Base-by-base conservation (phyloP, 805 yeast species). In the Starmerella kuoi region DNA sequence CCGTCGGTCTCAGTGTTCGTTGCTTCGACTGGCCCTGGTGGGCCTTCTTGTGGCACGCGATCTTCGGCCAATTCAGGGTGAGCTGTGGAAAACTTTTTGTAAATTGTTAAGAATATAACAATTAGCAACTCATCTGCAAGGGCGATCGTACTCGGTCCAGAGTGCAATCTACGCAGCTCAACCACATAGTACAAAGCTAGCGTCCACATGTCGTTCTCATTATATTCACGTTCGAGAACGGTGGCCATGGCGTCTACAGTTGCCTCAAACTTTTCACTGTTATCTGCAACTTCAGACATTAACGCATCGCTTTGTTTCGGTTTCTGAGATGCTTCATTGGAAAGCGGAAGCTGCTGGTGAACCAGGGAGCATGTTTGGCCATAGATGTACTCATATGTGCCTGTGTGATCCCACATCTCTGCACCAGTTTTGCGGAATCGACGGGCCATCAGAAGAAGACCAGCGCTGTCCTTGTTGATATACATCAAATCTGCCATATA, bases 401-500 rank as follows among this genome's bases (percentile, higher is more conserved):
- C 67, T 18, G 69, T 63, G 33, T 80, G 71, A 33, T 71, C 65
- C 2, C 82, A 66, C 84, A 88, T 81, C 3, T 82, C 80, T 0
- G 87, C 69, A 14, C 82, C 79, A 39, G 80, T 76, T 33, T 85
- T 69, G 44, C 96, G 70, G n/a, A 88, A 66, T 51, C 84, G 81
- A 30, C 77, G 80, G 9, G 78, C 69, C 55, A 87, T 68, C 5
- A 67, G 61, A 2, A 76, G 65, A 48, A 91, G 62, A 0, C 76
- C 66, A 14, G 70, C 70, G 35, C 79, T 64, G 52, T 85, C 88
- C 8, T 67, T 61, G 7, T 71, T 65, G 21, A 65, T 59, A 26
- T 67, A 62, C 20, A 83, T 59, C 20, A 87, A 54, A 19, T 70
- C 71, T 36, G 80, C 69, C 52, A 69, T 77, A 55, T 78, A 80